Evolutionary conservation across 148 eudicot genomes (phyloP), one percentile per base, ranked within the genome.

Genomic region (Salicornia ramosissima): DNA sequence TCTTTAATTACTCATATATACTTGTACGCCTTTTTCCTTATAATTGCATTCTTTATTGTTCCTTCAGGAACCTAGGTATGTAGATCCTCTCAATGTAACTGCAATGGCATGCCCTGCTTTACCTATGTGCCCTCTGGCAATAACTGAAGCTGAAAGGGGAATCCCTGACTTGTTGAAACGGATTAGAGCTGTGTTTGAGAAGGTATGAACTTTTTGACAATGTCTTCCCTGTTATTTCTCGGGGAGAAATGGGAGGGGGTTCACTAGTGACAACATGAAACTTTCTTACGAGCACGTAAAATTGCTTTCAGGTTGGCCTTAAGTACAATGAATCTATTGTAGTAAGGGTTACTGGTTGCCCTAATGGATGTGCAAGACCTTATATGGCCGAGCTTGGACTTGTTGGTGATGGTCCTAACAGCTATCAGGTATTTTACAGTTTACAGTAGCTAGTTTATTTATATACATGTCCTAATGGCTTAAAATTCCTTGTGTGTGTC

Each of bases 371-470:
- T 82, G 97, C 99, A 54, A 81, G 98, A 69, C 98, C 98, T n/a
- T 94, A 94, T 85, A 87, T 94, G 97, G 99, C 99, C 72, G 99
- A 94, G 76, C 96, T 94, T 61, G 99, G 99, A 71, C 82, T 94
- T 69, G 99, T 91, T 77, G 97, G 99, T 68, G 99, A 94, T 86
- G 97, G 99, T 73, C 97, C 99, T 53, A 84, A 91, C 78, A 90
- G 99, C 77, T 94, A 94, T 77, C 99, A 94, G 97, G 99, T 89
- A 81, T 56, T 24, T 49, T 13, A 7, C 22, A 22, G 26, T 34
- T 25, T 42, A 21, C 21, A 69, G n/a, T n/a, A n/a, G n/a, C n/a
- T n/a, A n/a, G n/a, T n/a, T n/a, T n/a, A n/a, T n/a, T n/a, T n/a
- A n/a, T n/a, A n/a, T n/a, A n/a, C n/a, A n/a, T n/a, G n/a, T 42